Base-by-base conservation (phyloP, 2,329 filamentous ascomycete genomes). In the Zymoseptoria pseudotritici region DNA sequence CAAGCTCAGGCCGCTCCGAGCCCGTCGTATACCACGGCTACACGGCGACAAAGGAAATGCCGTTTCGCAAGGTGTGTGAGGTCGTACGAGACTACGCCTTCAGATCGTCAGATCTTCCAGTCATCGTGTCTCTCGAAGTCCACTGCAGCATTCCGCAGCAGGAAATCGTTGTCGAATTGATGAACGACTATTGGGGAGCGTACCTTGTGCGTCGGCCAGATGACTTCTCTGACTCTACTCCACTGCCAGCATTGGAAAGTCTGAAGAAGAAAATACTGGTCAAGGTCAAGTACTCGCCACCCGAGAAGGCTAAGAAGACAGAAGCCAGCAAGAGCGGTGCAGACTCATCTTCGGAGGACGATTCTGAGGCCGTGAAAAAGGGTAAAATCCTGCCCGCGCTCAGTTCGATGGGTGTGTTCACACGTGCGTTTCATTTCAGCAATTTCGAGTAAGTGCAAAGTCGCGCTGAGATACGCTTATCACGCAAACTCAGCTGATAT, bases 61-160 rank as follows among this genome's bases (percentile, higher is more conserved):
- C 88, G 0, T 97, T 97, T 73, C 85, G 92, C 59, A 86, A 90
- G 58, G 93, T 97, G 2, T 96, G 92, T 75, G 82, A 84, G 64
- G 87, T 88, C 0, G 59, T 97, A 62, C 81, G 83, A 49, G 85
- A 95, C 59, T 85, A 86, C 61, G 92, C 91, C 0, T 97, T 97
- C 68, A 78, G 84, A 26, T 82, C 79, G 13, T 71, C 84, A 61
- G 83, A 89, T 56, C 79, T 96, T 20, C 94, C 94, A 0, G 79
- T 99, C 49, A 95, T 97, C 60, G 85, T 97, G 65, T 96, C 91
- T 72, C 81, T 97, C 5, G 94, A 99, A 74, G 90, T 97, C 0
- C 93, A 97, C 73, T 88, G 91, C 13, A 84, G 87, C 62, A 78
- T 82, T 1, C 85, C 89, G 57, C 93, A 97, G 74, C 94, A 99